These are phyloP conservation scores for Wallacemonas sp. DNA, from an alignment of 208 protist genomes.

Conservation along the genomic window DNA sequence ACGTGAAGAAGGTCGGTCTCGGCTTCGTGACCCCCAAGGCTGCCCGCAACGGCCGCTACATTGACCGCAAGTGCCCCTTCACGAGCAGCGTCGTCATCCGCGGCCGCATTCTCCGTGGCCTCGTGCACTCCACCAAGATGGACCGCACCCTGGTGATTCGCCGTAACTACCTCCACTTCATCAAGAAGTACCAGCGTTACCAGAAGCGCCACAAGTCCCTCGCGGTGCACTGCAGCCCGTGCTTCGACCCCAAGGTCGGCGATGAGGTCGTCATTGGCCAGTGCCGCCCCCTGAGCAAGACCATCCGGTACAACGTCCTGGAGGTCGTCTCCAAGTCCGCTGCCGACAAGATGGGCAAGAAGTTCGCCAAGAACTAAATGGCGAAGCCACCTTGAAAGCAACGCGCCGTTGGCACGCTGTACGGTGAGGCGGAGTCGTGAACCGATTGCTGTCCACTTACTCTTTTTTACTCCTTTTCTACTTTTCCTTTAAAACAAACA, in stretches of 20 bases:
- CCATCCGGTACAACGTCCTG: slow-evolving; percentile 98
- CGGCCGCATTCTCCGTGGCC: slow-evolving; percentile 98
- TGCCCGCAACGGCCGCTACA: slow-evolving; percentile 98
- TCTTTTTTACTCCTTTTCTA: slow-evolving; percentile 25
- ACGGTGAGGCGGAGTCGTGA: slow-evolving; percentile 4
- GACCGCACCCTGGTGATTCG: slow-evolving; percentile 98
- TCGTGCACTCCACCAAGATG: slow-evolving; percentile 99
- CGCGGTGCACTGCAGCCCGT: slow-evolving; percentile 98
- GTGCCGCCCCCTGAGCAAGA: slow-evolving; percentile 99
- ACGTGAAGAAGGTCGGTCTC: slow-evolving; percentile 97
- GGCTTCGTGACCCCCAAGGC: slow-evolving; percentile 99
- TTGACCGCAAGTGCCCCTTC: slow-evolving; percentile 99
- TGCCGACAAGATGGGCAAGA: slow-evolving; percentile 86
- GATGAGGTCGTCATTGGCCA: slow-evolving; percentile 99
- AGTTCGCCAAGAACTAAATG: slow-evolving; percentile 66
- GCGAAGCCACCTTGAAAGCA: background rate
- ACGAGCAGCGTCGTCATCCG: slow-evolving; percentile 99
- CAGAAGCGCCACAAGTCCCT: slow-evolving; percentile 99
- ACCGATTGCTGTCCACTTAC: background rate
- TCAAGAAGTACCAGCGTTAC: slow-evolving; percentile 99
- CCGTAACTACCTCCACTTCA: slow-evolving; percentile 99
- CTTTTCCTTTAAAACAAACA: slow-evolving; percentile 9
- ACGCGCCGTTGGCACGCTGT: background rate
- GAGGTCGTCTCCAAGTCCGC: slow-evolving; percentile 90
- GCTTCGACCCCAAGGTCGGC: slow-evolving; percentile 98